phyloP scores from a whole-genome alignment of 225 moss, liverwort and hornwort genomes.

The Physcomitrellopsis africana region DNA sequence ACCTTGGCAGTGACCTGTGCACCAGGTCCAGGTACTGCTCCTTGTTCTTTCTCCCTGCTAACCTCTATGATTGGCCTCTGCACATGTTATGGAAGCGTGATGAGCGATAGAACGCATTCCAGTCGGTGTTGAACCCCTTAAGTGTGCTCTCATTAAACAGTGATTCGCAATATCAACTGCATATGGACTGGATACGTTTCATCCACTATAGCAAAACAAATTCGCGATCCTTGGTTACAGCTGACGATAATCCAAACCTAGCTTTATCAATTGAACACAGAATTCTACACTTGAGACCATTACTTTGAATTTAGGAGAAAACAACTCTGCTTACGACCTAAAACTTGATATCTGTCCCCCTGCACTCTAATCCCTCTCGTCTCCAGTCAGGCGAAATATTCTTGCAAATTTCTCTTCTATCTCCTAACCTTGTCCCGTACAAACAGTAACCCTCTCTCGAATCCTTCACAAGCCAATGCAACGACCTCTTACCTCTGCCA shows the following conservation, averaged over 20 bases:
- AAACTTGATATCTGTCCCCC: slow-evolving; percentile 9
- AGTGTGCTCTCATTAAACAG: not conserved
- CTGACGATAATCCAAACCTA: not conserved
- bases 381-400: slow-evolving; percentile 5
- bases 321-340: slow-evolving; percentile 9
- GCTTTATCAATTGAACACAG: not conserved
- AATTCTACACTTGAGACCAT: not conserved
- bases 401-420: not conserved
- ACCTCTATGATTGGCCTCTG: slow-evolving; percentile 91
- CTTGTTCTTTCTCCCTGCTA: slow-evolving; percentile 77
- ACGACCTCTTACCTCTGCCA: not conserved
- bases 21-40: slow-evolving; percentile 88
- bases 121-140: too few relatives aligned
- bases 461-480: slow-evolving; percentile 7
- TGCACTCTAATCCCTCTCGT: not conserved
- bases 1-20: slow-evolving; percentile 92
- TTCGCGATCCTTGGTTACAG: not conserved
- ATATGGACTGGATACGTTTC: not conserved
- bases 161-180: slow-evolving; percentile 16
- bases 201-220: not conserved
- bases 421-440: not conserved
- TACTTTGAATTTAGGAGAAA: not conserved
- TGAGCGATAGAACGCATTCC: not conserved
- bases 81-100: slow-evolving; percentile 18
- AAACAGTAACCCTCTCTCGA: not conserved